Base-by-base conservation (phyloP, 345 rosid species). In the Anacardium occidentale region DNA sequence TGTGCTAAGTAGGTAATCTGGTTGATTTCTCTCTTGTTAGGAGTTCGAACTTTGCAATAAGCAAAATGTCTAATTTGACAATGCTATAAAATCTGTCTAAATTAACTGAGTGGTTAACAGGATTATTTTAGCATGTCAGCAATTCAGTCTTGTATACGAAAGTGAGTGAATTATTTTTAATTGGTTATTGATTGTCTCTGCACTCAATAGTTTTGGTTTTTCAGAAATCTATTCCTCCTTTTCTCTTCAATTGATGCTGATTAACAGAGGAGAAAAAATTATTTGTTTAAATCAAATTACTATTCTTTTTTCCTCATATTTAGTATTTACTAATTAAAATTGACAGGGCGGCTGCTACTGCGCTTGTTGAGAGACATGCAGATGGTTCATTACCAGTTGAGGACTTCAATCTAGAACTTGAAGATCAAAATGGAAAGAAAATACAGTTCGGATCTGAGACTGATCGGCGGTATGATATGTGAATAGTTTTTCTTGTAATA, bases 351-450 rank as follows among this genome's bases (percentile, higher is more conserved):
- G 92, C 98, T 76, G 97, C 86, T 34, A 78, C 87, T 62, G 92
- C 96, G 18, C 83, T 92, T 71, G 81, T 94, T 63, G 81, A 84
- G 81, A 88, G 97, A 66, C 94, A 90, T 69, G 84, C 85, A 25
- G 89, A 91, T 79, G 95, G 97, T 71, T 88, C 93, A 1, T 75
- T 91, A 55, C 98, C 93, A 17, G 24, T 82, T 11, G 90, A 90
- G 67, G 87, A 91, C 84, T 94, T 80, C 60, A 80, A 90, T 79
- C 69, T 94, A 45, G 95, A 94, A 78, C 86, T 94, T 55, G 95
- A 91, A 85, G 91, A 94, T 84, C 97, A 94, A 75, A 87, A 78
- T 74, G 97, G 97, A 70, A 75, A 88, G 25, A 83, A 66, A 79
- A 81, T 94, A 69, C 75, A 86, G 48, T 80, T 92, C 76, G 95